Conservation (phyloP, 2,329 filamentous ascomycete genomes). For the Chaetomiaceae sp. region DNA sequence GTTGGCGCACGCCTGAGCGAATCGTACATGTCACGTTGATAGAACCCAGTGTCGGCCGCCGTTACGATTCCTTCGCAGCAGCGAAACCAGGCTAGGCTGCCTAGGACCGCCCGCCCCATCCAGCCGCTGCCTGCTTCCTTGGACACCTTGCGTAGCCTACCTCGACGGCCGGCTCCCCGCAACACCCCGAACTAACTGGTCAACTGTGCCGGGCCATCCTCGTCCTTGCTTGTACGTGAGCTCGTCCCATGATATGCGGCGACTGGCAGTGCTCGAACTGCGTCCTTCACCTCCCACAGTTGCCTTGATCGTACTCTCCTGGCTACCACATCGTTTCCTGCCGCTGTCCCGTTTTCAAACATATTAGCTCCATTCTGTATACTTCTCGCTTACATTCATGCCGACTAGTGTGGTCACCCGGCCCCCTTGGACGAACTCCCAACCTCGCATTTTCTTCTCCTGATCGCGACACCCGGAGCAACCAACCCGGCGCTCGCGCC, state of each 20-base stretch:
- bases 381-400: constrained; percentile 3
- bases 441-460: too few species aligned
- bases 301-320: background rate
- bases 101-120: too few species aligned
- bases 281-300: constrained; percentile 5
- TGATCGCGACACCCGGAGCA: too few species aligned
- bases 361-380: too few species aligned
- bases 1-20: too few species aligned
- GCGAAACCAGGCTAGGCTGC: too few species aligned
- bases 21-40: too few species aligned
- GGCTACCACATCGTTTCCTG: background rate
- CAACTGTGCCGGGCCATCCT: constrained; percentile 3
- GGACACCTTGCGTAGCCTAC: too few species aligned
- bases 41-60: too few species aligned
- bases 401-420: constrained; percentile 13
- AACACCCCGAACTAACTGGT: constrained; percentile 10
- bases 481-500: too few species aligned
- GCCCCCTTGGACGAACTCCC: constrained; percentile 1
- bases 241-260: constrained; percentile 10
- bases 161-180: background rate
- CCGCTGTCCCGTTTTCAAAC: background rate
- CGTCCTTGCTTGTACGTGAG: constrained; percentile 4
- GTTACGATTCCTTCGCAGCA: too few species aligned
- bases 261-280: background rate
- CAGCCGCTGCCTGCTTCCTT: too few species aligned